A percentile compares a stretch with the other conserved stretches of the same genome.
Evolutionary conservation across 2,329 filamentous ascomycete genomes (phyloP).

Genomic region (Microdochium bolleyi): DNA sequence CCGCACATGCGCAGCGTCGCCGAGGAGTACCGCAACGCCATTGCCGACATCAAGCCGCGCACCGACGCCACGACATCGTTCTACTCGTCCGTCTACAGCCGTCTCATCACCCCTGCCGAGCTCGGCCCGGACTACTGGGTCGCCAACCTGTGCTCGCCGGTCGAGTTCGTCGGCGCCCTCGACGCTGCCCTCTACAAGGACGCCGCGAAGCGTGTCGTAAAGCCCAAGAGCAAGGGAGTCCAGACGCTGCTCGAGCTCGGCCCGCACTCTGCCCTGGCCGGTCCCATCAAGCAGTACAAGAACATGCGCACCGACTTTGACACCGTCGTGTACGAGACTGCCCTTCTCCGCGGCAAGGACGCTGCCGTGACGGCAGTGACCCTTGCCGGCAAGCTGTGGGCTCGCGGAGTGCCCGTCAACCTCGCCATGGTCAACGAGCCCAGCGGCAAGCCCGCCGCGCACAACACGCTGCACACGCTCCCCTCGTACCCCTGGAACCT

Average conservation of each 20-base stretch:
- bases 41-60: constrained; percentile 3
- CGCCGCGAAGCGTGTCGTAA: not conserved
- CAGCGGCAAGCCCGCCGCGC: constrained; percentile 5
- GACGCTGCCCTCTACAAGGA: not conserved
- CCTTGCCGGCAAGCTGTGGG: constrained; percentile 11
- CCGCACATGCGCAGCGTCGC: constrained; percentile 9
- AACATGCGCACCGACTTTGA: not conserved
- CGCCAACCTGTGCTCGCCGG: constrained; percentile 14
- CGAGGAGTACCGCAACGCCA: constrained; percentile 6
- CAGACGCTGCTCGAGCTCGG: constrained; percentile 14
- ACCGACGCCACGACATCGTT: not conserved
- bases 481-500: constrained; percentile 50
- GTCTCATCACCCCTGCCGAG: constrained; percentile 1
- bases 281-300: constrained; percentile 12
- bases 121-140: constrained; percentile 16
- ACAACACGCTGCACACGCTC: constrained; percentile 29
- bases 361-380: constrained; percentile 8
- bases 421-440: constrained; percentile 12
- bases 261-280: constrained; percentile 12
- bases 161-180: constrained; percentile 16
- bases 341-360: constrained; percentile 8
- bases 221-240: constrained; percentile 3
- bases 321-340: not conserved
- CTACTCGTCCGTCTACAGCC: not conserved
- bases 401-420: constrained; percentile 7